Percentiles rank a stretch among this genome's conserved stretches.
These are phyloP conservation scores for Bodo saltans DNA, from an alignment of 78 protist species.

Conservation along the genomic window DNA sequence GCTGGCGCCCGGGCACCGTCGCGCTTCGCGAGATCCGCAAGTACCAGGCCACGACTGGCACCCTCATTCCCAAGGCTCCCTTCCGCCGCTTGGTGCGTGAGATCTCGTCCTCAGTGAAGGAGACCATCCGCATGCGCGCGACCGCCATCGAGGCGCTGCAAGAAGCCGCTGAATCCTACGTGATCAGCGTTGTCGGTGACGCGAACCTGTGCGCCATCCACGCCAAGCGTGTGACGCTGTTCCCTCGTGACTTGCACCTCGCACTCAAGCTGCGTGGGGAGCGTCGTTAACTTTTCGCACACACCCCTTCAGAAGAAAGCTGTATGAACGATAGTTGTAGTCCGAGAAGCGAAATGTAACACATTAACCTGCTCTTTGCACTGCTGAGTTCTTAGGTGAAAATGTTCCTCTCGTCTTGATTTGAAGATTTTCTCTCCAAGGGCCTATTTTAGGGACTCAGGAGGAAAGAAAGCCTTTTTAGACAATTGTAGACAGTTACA, in stretches of 20 bases:
- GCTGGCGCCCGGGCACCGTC: conserved; percentile 87
- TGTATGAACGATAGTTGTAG: too few species aligned
- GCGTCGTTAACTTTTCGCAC: too few species aligned
- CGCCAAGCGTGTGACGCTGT: conserved; percentile 87
- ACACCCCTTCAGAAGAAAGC: too few species aligned
- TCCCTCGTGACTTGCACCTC: conserved; percentile 90
- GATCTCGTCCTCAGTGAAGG: conserved; percentile 49
- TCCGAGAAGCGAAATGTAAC: too few species aligned
- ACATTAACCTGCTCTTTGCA: too few species aligned
- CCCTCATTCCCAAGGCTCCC: conserved; percentile 80
- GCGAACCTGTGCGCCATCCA: conserved; percentile 86
- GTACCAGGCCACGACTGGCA: conserved; percentile 77
- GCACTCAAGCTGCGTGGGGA: conserved; percentile 87
- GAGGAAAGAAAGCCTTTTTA: too few species aligned
- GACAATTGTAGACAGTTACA: too few species aligned
- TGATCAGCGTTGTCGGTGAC: conserved; percentile 90
- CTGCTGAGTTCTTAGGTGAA: too few species aligned
- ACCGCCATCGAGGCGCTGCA: conserved; percentile 89
- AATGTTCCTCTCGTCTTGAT: too few species aligned
- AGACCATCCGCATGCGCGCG: conserved; percentile 72
- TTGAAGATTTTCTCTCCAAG: too few species aligned
- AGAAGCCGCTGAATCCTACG: conserved; percentile 89
- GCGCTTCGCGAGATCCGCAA: conserved; percentile 76
- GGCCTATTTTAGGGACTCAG: too few species aligned
- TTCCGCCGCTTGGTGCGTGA: conserved; percentile 78